Percentiles rank a stretch among this genome's conserved stretches.
Conservation (phyloP, 495 filamentous ascomycete genomes). For the Trichoderma erinaceum region DNA sequence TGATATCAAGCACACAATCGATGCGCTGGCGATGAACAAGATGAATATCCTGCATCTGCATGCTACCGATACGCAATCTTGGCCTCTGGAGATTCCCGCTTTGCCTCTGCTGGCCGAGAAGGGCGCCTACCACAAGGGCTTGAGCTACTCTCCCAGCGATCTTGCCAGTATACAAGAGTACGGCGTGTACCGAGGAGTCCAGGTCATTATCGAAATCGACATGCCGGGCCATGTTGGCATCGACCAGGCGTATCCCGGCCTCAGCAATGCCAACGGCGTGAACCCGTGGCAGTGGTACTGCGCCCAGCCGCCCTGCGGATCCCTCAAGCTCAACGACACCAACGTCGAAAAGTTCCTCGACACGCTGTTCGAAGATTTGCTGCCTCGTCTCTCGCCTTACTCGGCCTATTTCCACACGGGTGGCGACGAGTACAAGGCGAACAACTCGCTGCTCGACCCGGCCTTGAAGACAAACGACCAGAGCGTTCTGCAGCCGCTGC, state of each 20-base stretch:
- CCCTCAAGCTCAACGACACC: conserved; percentile 63
- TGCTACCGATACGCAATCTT: conserved; percentile 75
- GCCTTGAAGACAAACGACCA: conserved; percentile 57
- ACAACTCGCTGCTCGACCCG: conserved; percentile 66
- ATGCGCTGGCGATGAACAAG: conserved; percentile 68
- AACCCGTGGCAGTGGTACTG: conserved; percentile 63
- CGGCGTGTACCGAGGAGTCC: conserved; percentile 58
- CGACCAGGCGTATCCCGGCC: conserved; percentile 60
- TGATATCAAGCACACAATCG: conserved; percentile 63
- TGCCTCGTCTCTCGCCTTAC: conserved; percentile 63
- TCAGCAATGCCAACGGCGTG: conserved; percentile 65
- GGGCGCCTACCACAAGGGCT: conserved; percentile 57
- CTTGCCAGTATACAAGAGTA: conserved; percentile 59
- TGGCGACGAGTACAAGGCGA: conserved; percentile 73
- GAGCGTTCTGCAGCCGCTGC: conserved; percentile 56
- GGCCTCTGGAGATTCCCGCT: conserved; percentile 71
- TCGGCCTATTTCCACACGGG: conserved; percentile 73
- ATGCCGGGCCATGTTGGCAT: conserved; percentile 72
- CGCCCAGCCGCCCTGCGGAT: conserved; percentile 69
- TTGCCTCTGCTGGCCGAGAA: conserved; percentile 61
- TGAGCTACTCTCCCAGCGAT: conserved; percentile 58
- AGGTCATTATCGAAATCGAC: conserved; percentile 73
- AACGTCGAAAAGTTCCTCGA: conserved; percentile 61
- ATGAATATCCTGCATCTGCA: conserved; percentile 75
- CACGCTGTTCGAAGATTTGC: conserved; percentile 60